A percentile compares a stretch with the other conserved stretches of the same genome.
Conservation (phyloP, 345 rosid species). For the Brassica incana region DNA sequence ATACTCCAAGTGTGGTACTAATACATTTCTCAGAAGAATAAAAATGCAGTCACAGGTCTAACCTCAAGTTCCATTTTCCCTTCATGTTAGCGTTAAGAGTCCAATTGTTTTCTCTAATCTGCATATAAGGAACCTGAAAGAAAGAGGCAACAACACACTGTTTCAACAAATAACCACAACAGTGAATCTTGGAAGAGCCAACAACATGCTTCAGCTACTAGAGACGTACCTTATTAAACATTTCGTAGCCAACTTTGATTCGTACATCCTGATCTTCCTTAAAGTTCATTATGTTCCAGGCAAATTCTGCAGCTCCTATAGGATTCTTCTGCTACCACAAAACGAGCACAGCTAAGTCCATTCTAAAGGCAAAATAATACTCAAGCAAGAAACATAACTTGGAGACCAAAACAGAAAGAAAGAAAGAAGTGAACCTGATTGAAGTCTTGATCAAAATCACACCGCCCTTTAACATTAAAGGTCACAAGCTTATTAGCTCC, state of each 20-base stretch:
- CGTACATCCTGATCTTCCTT: constrained; percentile 79
- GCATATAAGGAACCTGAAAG: constrained; percentile 80
- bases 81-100: constrained; percentile 74
- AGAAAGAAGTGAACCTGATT: constrained; percentile 49
- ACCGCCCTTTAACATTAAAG: constrained; percentile 75
- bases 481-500: constrained; percentile 47
- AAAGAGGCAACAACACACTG: neutral
- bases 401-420: neutral
- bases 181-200: neutral
- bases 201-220: constrained; percentile 9
- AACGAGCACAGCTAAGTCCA: neutral
- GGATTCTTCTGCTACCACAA: constrained; percentile 60
- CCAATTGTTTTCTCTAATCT: constrained; percentile 92
- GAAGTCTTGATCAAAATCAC: constrained; percentile 70
- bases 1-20: neutral
- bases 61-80: constrained; percentile 82
- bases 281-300: constrained; percentile 70
- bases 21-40: constrained; percentile 25
- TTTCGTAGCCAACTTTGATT: constrained; percentile 78
- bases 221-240: constrained; percentile 62
- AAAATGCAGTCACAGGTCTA: constrained; percentile 54
- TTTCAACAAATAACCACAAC: neutral
- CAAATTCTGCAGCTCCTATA: constrained; percentile 79
- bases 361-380: neutral
- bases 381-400: constrained; percentile 10